phyloP scores from a whole-genome alignment of 163 green algal genomes.

The Scenedesmus sp. region DNA sequence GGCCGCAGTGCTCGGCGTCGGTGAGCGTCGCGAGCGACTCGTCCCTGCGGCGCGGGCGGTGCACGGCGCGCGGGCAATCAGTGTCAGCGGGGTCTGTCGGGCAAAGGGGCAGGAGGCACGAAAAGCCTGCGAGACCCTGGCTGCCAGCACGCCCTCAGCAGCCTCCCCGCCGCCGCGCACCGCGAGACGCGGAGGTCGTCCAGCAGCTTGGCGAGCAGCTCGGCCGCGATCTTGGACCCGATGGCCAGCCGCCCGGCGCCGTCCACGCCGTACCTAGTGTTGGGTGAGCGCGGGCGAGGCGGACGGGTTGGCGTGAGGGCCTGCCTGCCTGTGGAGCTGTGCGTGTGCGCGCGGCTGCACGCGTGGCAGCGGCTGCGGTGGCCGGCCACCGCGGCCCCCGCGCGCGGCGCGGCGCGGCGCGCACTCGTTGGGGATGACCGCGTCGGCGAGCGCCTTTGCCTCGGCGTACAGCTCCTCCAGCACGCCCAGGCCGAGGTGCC shows the following conservation, averaged over 20 bases:
- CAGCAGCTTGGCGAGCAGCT: conserved; percentile 80
- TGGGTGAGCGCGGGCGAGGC: conserved; percentile 46
- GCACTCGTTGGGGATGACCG: conserved; percentile 44
- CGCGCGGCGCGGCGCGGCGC: background rate
- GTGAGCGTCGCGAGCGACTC: conserved; percentile 29
- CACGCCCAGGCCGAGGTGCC: conserved; percentile 72
- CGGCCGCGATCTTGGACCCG: conserved; percentile 52
- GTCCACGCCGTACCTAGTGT: conserved; percentile 84
- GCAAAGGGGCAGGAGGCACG: too few species aligned
- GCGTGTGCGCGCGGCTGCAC: too few species aligned
- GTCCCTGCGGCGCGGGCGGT: conserved; percentile 36
- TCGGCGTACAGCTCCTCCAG: conserved; percentile 43
- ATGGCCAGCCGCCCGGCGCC: conserved; percentile 30
- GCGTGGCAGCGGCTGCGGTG: too few species aligned
- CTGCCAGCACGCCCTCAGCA: too few species aligned
- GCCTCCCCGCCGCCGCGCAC: too few species aligned
- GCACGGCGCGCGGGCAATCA: too few species aligned
- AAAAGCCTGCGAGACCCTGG: too few species aligned
- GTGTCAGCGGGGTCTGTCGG: too few species aligned
- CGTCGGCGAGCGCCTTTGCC: conserved; percentile 37
- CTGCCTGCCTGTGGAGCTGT: too few species aligned
- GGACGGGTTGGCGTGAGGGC: too few species aligned
- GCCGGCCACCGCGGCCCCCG: background rate
- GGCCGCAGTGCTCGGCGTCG: background rate
- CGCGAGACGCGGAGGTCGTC: conserved; percentile 33